Base-by-base conservation (phyloP, 2,329 filamentous ascomycete species). In the Seiridium unicorne region DNA sequence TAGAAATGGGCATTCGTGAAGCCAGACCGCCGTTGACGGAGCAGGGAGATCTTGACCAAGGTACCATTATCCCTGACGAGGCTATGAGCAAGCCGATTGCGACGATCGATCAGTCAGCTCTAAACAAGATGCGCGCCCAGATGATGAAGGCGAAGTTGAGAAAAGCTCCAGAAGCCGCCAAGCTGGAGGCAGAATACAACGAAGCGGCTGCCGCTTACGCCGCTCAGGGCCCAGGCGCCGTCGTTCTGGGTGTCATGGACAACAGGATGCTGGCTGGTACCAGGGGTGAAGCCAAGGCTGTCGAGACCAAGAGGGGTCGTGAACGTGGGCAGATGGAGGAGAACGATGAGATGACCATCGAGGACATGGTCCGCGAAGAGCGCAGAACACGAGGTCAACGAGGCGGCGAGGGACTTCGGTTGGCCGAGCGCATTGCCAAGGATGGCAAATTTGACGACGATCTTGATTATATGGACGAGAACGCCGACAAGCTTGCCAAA, bases 391-490 rank as follows among this genome's bases (percentile, higher is more conserved):
- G 88, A 61, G 89, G 89, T 13, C 87, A 92, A 69, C 80, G 81
- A 3, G 92, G 91, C 47, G 92, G 92, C 57, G 93, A 97, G 71
- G 91, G 91, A 1, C 81, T 88, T 67, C 86, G 91, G 3, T 84
- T 97, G 38, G 95, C 95, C 3, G 93, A 98, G 73, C 88, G 93
- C 61, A 99, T 99, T 66, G 92, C 93, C 58, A 96, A 96, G 72
- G 95, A 99, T 74, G 85, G 78, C 54, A 96, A 93, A 71, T 99
- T 96, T 72, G 89, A 92, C 78, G 88, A 96, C 69, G 90, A 96
- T 73, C 86, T 99, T 34, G 94, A 99, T 58, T 99, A 99, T 76
- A 90, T 98, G 83, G 94, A 99, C 72, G 95, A 98, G 68, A 98
- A 99, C 70, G 95, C 95, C 13, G 84, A 87, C 56, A 96, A 94